A percentile compares a stretch with the other conserved stretches of the same genome.
Evolutionary conservation across 164 flowering plant species (phyloP).

Genomic region (Warburgia ugandensis): DNA sequence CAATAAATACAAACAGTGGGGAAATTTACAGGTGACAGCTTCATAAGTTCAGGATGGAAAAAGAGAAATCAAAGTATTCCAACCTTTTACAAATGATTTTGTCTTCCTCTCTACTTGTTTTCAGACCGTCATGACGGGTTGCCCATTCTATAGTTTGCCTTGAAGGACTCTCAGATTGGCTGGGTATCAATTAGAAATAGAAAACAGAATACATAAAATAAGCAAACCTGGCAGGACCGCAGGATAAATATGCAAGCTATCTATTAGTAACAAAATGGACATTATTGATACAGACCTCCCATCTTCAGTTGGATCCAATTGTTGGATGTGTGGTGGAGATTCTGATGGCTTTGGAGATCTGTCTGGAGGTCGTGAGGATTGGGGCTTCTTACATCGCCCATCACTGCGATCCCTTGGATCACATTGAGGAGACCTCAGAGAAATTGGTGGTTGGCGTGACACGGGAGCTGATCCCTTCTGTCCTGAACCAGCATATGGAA

Average conservation of each 20-base stretch:
- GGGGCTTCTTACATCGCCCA: constrained; percentile 13
- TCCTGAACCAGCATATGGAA: constrained; percentile 15
- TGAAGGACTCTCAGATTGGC: constrained; percentile 28
- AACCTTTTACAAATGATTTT: constrained; percentile 29
- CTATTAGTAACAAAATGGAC: neutral
- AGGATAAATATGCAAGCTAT: too few relatives aligned
- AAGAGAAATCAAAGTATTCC: neutral
- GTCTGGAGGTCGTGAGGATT: constrained; percentile 26
- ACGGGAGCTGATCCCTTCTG: constrained; percentile 18
- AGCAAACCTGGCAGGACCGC: too few relatives aligned
- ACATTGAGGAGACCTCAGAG: constrained; percentile 53
- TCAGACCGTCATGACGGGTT: constrained; percentile 22
- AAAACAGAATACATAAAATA: too few relatives aligned
- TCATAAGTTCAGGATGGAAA: constrained; percentile 1
- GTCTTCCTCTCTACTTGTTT: constrained; percentile 21
- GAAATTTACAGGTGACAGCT: neutral
- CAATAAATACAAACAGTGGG: neutral
- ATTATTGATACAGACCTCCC: constrained; percentile 29
- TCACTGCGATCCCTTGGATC: constrained; percentile 21
- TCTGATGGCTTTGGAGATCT: constrained; percentile 30
- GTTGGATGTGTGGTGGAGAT: constrained; percentile 28
- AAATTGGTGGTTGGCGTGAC: constrained; percentile 23
- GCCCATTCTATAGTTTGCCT: constrained; percentile 20
- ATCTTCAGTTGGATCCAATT: constrained; percentile 26
- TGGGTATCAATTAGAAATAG: constrained; percentile 15